Evolutionary conservation across 306 rosid genomes (phyloP).

Genomic region (Inga oerstediana): DNA sequence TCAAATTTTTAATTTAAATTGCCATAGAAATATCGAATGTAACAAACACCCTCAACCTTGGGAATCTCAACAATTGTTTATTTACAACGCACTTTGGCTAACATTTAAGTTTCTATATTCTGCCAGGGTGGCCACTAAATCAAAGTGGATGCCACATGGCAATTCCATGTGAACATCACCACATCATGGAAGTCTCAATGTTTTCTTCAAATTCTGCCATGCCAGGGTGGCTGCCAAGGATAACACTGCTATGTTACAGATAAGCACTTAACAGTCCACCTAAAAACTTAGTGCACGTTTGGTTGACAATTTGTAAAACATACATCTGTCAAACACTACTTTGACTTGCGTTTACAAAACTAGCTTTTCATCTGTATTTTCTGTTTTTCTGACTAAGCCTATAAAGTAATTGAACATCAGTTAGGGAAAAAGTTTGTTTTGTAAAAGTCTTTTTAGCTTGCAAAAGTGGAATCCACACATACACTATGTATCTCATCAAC

Average conservation of each 20-base stretch:
- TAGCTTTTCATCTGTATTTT: not conserved
- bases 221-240: not conserved
- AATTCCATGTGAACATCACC: not conserved
- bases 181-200: not conserved
- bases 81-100: not conserved
- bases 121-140: not conserved
- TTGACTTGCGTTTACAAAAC: not conserved
- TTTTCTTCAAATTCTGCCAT: not conserved
- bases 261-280: not conserved
- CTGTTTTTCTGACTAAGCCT: not conserved
- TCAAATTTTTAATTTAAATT: too few species aligned
- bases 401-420: not conserved
- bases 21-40: not conserved
- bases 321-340: not conserved
- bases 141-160: not conserved
- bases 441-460: not conserved
- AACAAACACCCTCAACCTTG: not conserved
- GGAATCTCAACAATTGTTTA: not conserved
- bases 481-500: not conserved
- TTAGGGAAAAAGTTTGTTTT: not conserved
- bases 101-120: not conserved
- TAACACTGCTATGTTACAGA: not conserved
- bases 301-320: not conserved
- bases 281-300: not conserved
- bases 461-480: not conserved